Evolutionary conservation across 495 filamentous ascomycete genomes (phyloP).

Genomic region (Penicillium arizonense): DNA sequence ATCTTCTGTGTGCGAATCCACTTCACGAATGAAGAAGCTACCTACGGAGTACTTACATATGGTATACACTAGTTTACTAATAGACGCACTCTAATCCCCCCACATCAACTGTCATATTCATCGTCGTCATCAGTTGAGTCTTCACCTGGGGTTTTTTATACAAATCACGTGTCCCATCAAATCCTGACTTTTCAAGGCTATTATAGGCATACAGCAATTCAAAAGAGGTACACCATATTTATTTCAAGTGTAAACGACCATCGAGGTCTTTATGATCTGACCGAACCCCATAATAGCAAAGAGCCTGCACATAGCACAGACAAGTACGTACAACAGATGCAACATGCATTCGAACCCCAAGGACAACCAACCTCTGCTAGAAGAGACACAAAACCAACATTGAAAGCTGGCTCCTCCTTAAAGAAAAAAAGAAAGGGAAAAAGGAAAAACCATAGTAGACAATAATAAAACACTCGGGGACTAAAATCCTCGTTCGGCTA

Average conservation of each 20-base stretch:
- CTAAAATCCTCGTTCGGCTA: slow-evolving; percentile 7
- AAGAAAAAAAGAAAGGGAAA: background rate
- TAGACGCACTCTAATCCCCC: no score
- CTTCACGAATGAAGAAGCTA: no score
- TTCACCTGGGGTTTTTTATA: no score
- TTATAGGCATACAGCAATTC: background rate
- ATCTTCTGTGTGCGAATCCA: no score
- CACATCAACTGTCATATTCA: no score
- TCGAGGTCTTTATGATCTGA: slow-evolving; percentile 11
- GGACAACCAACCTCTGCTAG: slow-evolving; percentile 1
- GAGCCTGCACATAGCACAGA: background rate
- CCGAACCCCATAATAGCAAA: background rate
- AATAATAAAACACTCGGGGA: slow-evolving; percentile 11
- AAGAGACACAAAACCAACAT: background rate
- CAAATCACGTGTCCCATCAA: background rate
- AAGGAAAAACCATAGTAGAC: background rate
- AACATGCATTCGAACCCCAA: slow-evolving; percentile 13
- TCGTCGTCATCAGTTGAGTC: no score
- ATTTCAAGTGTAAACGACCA: background rate
- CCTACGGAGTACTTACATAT: no score
- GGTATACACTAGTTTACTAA: no score
- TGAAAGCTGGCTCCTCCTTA: background rate
- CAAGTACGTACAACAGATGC: slow-evolving; percentile 3
- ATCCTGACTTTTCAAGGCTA: background rate
- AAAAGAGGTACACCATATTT: background rate